Conservation (phyloP, 768 basidiomycete species). For the Clitopilus passeckerianus region DNA sequence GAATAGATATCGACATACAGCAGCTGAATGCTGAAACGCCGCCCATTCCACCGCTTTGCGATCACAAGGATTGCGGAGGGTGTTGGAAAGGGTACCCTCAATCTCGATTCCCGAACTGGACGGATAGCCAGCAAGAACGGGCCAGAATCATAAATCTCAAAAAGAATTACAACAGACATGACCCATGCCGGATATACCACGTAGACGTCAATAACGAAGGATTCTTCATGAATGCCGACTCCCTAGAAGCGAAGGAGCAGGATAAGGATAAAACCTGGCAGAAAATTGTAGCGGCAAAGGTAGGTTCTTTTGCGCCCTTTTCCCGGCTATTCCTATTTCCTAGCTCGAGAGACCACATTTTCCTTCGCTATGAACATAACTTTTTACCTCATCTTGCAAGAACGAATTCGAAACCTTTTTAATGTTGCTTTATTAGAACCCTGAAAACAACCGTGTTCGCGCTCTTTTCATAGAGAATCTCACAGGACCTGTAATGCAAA, state of each 20-base stretch:
- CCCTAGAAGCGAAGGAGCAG: conserved; percentile 10
- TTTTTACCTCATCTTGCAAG: neutral
- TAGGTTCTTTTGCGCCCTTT: conserved; percentile 18
- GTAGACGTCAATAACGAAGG: conserved; percentile 37
- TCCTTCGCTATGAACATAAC: neutral
- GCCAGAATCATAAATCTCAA: conserved; percentile 36
- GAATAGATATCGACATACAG: conserved; percentile 27
- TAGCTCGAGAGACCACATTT: neutral
- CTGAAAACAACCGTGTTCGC: conserved; percentile 34
- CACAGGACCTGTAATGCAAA: conserved; percentile 48
- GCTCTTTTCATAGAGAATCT: conserved; percentile 50
- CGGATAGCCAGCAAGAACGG: conserved; percentile 33
- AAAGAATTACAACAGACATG: conserved; percentile 19
- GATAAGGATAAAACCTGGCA: conserved; percentile 32
- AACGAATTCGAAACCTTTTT: neutral
- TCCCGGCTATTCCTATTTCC: neutral
- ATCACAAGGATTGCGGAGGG: conserved; percentile 27
- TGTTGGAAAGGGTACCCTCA: conserved; percentile 41
- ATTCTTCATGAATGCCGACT: conserved; percentile 27
- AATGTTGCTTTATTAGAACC: conserved; percentile 18
- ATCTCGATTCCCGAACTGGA: conserved; percentile 55
- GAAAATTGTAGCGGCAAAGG: conserved; percentile 23
- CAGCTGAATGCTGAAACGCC: conserved; percentile 22
- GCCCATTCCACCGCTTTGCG: conserved; percentile 29
- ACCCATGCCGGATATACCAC: conserved; percentile 26